Base-by-base conservation (phyloP, 225 moss, liverwort and hornwort species). In the Bryum argenteum region DNA sequence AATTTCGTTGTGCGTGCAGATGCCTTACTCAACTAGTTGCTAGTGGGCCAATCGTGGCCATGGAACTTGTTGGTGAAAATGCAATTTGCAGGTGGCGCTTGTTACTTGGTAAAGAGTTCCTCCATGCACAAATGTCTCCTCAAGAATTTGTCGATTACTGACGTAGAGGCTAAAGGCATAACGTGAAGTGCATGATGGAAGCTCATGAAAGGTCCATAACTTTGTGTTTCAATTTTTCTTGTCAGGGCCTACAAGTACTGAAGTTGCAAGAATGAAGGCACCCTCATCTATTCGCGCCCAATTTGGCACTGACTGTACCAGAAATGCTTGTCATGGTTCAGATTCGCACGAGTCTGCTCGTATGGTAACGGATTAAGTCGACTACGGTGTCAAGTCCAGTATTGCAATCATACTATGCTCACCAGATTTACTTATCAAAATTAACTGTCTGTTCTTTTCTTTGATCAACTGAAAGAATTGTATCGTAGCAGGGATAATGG, bases 51-150 rank as follows among this genome's bases (percentile, higher is more conserved):
- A 80, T 89, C 70, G 86, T 97, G 54, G 91, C 89, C 44, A 86
- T 97, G 85, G 96, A 97, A 81, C 82, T 97, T 54, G 88, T 97
- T 11, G 90, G 90, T 44, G 90, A 91, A 78, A 93, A 91, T 82
- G 90, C 93, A 3, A 79, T 97, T 24, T 80, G 76, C 48, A 93
- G 89, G 70, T 93, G 90, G 91, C 87, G 84, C 61, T 76, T 90
- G 70, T 83, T 97, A 26, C 78, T 85, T 42, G 93, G 96, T 93
- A 67, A 75, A 69, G 38, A 76, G n/a, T 65, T 40, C 58, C 43
- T 47, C 14, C 33, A 14, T 19, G 73, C 44, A 39, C 48, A 54
- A 68, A 37, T 47, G 60, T 61, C 51, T 56, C 43, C 47, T 37
- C 16, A 64, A 33, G 17, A 23, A 13, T 71, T 11, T 62, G 15